A percentile compares a stretch with the other conserved stretches of the same genome.
Evolutionary conservation across 768 basidiomycete species (phyloP).

Genomic region (Macrolepiota fuliginosa): DNA sequence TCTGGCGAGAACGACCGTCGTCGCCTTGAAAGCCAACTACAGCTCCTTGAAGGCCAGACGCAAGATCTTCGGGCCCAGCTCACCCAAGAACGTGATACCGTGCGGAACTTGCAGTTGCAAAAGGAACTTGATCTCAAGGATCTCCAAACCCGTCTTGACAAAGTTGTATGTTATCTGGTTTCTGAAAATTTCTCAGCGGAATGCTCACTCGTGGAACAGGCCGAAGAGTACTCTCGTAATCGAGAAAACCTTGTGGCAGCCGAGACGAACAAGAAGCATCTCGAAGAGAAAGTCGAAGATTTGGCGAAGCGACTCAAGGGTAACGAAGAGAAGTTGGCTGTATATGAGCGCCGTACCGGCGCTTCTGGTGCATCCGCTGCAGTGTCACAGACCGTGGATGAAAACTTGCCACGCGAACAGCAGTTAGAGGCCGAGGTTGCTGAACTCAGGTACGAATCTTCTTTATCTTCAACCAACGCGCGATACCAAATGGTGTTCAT

Average conservation of each 20-base stretch:
- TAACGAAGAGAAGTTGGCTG: conserved; percentile 80
- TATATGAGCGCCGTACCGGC: conserved; percentile 72
- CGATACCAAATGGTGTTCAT: background rate
- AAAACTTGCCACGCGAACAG: conserved; percentile 63
- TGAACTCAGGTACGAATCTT: conserved; percentile 65
- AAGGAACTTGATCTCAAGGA: conserved; percentile 81
- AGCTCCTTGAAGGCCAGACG: conserved; percentile 74
- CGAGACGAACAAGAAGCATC: conserved; percentile 75
- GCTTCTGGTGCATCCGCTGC: conserved; percentile 29
- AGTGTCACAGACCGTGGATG: conserved; percentile 34
- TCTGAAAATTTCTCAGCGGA: background rate
- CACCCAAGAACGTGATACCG: conserved; percentile 67
- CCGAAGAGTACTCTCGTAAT: conserved; percentile 60
- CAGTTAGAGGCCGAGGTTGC: conserved; percentile 84
- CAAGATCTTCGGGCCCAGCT: conserved; percentile 74
- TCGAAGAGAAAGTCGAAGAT: conserved; percentile 69
- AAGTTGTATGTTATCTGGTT: conserved; percentile 47
- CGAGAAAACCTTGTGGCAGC: conserved; percentile 70
- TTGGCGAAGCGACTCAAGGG: conserved; percentile 65
- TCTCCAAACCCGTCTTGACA: conserved; percentile 69
- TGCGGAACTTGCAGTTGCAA: conserved; percentile 73
- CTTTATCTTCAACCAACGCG: background rate
- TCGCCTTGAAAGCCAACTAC: conserved; percentile 76
- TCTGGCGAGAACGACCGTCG: conserved; percentile 81
- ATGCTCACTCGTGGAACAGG: conserved; percentile 35